Evolutionary conservation across 495 filamentous ascomycete genomes (phyloP), one percentile per base, ranked within the genome.

Genomic region (Parathielavia appendiculata): DNA sequence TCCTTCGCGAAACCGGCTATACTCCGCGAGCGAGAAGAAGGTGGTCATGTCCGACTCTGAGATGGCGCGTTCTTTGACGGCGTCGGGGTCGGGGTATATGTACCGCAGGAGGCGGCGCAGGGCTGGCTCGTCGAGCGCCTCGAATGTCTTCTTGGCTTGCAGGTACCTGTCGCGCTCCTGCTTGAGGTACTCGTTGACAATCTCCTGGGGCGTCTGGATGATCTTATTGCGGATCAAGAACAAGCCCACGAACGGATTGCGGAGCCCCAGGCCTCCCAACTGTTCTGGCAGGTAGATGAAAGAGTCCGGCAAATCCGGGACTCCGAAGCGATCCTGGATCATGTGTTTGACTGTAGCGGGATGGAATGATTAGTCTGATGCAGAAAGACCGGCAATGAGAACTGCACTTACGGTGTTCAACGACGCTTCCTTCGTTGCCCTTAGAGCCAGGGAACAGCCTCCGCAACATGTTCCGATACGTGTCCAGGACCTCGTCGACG

Each of bases 401-500:
- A 30, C 6, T 4, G 12, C 6, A 34, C 54, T 61, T 60, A 61
- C 62, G 73, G 46, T 70, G 67, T 78, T 78, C 57, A 16, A 66
- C 61, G 11, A 65, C 65, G 43, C 61, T 66, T 1, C 67, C 67
- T 17, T 58, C 58, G n/a, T 38, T 52, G 2, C 62, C 62, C 26
- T 59, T 51, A 2, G 43, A 51, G 16, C 43, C 53, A 17, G 65
- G 64, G 58, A 74, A 76, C 73, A 87, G 17, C 75, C 66, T 55
- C 59, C 69, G 44, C 53, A 88, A 79, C 57, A 89, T 86, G 11
- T 71, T 75, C 35, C 70, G 69, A 47, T 86, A 80, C 0, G 83
- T 86, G 3, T 75, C 69, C 47, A 89, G 71, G 3, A 83, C 77
- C 69, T 78, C 81, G 60, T 87, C 79, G 40, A 88, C 78, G 60